Evolutionary conservation across 2,329 filamentous ascomycete species (phyloP).

Genomic region (Cadophora luteo-olivacea): DNA sequence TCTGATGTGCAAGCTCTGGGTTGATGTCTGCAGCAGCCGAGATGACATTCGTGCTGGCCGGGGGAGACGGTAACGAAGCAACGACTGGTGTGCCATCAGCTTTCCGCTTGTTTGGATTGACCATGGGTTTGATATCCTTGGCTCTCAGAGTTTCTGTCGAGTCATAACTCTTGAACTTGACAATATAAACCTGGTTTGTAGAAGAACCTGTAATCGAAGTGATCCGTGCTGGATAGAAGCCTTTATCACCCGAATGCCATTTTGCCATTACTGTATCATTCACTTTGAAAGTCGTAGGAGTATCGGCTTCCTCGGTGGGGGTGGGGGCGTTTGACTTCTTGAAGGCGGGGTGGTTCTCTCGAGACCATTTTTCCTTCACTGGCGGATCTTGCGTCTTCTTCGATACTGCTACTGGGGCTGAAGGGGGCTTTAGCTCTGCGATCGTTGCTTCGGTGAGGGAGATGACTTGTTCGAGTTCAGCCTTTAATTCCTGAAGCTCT

Average conservation of each 20-base stretch:
- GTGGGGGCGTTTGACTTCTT: constrained; percentile 61
- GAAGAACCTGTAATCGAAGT: constrained; percentile 92
- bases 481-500: constrained; percentile 78
- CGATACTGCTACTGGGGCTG: constrained; percentile 48
- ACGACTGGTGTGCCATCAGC: constrained; percentile 73
- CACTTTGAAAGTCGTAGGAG: constrained; percentile 72
- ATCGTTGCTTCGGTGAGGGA: constrained; percentile 80
- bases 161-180: constrained; percentile 93
- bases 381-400: constrained; percentile 55
- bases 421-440: constrained; percentile 73
- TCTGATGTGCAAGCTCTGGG: constrained; percentile 67
- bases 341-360: constrained; percentile 80
- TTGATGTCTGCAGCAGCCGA: constrained; percentile 61
- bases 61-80: constrained; percentile 51
- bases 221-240: constrained; percentile 91
- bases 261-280: constrained; percentile 91
- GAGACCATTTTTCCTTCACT: constrained; percentile 77
- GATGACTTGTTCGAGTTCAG: constrained; percentile 84
- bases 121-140: constrained; percentile 82
- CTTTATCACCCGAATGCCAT: constrained; percentile 88
- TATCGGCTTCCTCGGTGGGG: constrained; percentile 56
- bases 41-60: constrained; percentile 47
- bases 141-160: constrained; percentile 82
- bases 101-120: constrained; percentile 80
- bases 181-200: constrained; percentile 89